Conservation (phyloP, 441 rosid species). For the Populus trichocarpa region DNA sequence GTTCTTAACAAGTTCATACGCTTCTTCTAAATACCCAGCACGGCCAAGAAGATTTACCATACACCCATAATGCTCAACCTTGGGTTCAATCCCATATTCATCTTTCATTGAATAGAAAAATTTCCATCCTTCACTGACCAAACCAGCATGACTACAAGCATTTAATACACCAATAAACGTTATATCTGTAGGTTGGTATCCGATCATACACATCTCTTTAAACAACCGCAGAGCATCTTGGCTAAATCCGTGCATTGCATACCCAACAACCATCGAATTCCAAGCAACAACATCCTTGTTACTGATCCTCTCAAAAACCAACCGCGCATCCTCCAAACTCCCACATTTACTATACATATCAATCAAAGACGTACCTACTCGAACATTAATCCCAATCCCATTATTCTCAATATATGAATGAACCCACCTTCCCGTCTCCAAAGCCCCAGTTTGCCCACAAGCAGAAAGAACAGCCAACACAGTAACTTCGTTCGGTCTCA, state of each 20-base stretch:
- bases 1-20: conserved; percentile 43
- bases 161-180: conserved; percentile 63
- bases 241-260: conserved; percentile 54
- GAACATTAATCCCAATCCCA: conserved; percentile 45
- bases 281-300: conserved; percentile 55
- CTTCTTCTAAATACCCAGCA: conserved; percentile 53
- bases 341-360: conserved; percentile 71
- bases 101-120: conserved; percentile 45
- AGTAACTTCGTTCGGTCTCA: conserved; percentile 54
- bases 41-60: conserved; percentile 66
- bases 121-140: conserved; percentile 59
- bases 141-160: conserved; percentile 68
- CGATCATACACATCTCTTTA: conserved; percentile 40
- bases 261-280: conserved; percentile 65
- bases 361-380: conserved; percentile 52
- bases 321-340: conserved; percentile 51
- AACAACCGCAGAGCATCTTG: conserved; percentile 42
- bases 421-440: conserved; percentile 67
- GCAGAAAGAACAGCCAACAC: conserved; percentile 54
- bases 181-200: conserved; percentile 60
- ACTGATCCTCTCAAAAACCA: conserved; percentile 43
- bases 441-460: conserved; percentile 63
- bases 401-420: conserved; percentile 45
- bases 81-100: conserved; percentile 43
- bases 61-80: conserved; percentile 69